A percentile compares a stretch with the other conserved stretches of the same genome.
phyloP scores from a whole-genome alignment of 345 rosid species.

The Eutrema japonicum region DNA sequence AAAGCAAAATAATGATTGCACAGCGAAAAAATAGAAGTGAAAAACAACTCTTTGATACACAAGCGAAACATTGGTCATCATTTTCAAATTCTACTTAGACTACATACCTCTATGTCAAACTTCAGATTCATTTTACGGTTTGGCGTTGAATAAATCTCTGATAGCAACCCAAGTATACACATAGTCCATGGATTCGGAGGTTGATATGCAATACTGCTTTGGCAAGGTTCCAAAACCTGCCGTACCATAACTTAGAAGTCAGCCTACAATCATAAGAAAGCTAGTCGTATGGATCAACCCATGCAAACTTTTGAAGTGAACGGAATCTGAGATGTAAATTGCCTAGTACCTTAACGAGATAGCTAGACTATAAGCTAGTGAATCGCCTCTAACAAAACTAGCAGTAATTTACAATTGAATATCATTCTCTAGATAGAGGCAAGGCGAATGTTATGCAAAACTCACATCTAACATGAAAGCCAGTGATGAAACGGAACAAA shows the following conservation, averaged over 20 bases:
- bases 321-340: constrained; percentile 18
- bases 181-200: constrained; percentile 98
- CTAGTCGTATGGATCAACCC: constrained; percentile 17
- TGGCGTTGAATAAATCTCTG: constrained; percentile 86
- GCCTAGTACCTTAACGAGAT: not conserved
- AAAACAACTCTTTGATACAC: not conserved
- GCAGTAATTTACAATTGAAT: not conserved
- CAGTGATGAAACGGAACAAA: not conserved
- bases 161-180: constrained; percentile 80
- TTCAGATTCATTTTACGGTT: constrained; percentile 91
- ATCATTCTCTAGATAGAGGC: not conserved
- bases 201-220: constrained; percentile 81
- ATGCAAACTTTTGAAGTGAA: constrained; percentile 78
- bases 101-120: constrained; percentile 87
- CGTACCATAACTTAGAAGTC: constrained; percentile 18
- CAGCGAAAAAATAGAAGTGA: not conserved
- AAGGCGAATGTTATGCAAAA: not conserved
- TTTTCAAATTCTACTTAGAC: not conserved
- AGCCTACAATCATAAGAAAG: constrained; percentile 1
- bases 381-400: not conserved
- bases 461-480: constrained; percentile 15
- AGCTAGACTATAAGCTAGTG: not conserved
- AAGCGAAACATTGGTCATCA: not conserved
- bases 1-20: constrained; percentile 6
- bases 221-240: constrained; percentile 81